These are phyloP conservation scores for Phoenix roebelenii DNA, from an alignment of 176 grass and related monocot genomes.

Conservation along the genomic window DNA sequence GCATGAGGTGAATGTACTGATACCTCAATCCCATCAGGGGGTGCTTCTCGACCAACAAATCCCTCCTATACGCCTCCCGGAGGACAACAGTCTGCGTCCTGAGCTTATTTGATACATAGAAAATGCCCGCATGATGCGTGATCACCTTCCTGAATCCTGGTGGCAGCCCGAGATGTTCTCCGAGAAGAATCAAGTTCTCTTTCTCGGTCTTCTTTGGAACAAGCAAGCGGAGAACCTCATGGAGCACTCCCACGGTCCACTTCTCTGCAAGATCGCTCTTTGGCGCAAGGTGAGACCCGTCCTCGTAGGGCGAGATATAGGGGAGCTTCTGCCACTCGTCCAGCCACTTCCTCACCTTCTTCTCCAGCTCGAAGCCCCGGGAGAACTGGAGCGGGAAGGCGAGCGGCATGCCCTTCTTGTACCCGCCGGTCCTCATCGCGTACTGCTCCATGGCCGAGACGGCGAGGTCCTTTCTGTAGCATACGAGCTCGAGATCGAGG, in stretches of 20 bases:
- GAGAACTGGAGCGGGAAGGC: slow-evolving; percentile 65
- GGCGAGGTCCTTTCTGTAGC: slow-evolving; percentile 67
- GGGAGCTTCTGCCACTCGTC: slow-evolving; percentile 83
- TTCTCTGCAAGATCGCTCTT: slow-evolving; percentile 78
- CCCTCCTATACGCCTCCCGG: slow-evolving; percentile 57
- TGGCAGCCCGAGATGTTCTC: slow-evolving; percentile 46
- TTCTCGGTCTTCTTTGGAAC: slow-evolving; percentile 88
- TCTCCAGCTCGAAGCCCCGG: slow-evolving; percentile 55
- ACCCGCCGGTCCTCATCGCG: slow-evolving; percentile 53
- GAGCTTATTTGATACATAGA: slow-evolving; percentile 82
- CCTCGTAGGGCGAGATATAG: slow-evolving; percentile 80
- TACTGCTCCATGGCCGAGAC: slow-evolving; percentile 65
- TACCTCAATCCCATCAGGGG: slow-evolving; percentile 83
- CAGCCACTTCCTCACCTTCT: slow-evolving; percentile 77
- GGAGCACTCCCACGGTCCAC: slow-evolving; percentile 63
- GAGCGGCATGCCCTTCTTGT: slow-evolving; percentile 58
- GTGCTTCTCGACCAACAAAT: slow-evolving; percentile 72
- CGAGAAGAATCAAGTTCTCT: slow-evolving; percentile 57
- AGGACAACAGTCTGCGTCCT: slow-evolving; percentile 76
- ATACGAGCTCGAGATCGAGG: slow-evolving; percentile 72
- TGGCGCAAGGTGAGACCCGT: slow-evolving; percentile 40
- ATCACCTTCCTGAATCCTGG: slow-evolving; percentile 71
- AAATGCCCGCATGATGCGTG: slow-evolving; percentile 71
- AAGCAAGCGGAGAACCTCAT: slow-evolving; percentile 60
- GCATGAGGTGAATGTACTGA: slow-evolving; percentile 88